A percentile compares a stretch with the other conserved stretches of the same genome.
phyloP scores from a whole-genome alignment of 208 protist species.

The Trypanosoma platydactyli region DNA sequence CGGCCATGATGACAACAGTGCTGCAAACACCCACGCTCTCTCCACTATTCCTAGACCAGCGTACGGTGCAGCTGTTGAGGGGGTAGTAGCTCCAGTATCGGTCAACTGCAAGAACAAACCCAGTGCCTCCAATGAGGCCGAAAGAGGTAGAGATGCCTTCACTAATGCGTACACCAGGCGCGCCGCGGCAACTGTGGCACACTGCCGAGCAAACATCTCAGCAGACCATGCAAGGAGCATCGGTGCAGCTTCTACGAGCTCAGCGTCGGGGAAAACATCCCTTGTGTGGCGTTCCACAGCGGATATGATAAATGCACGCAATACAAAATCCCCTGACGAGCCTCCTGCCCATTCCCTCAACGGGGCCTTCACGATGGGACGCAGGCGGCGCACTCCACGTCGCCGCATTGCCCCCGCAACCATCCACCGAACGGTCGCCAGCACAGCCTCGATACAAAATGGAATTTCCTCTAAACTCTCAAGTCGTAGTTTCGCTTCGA shows the following conservation, averaged over 20 bases:
- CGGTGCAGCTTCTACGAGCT: slow-evolving; percentile 18
- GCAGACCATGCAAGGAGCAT: slow-evolving; percentile 33
- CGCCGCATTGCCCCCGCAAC: slow-evolving; percentile 23
- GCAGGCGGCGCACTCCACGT: slow-evolving; percentile 1
- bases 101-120: slow-evolving; percentile 22
- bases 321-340: background rate
- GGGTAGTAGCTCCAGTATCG: background rate
- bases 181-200: slow-evolving; percentile 6
- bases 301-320: slow-evolving; percentile 19
- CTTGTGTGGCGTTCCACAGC: slow-evolving; percentile 14
- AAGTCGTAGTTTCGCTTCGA: slow-evolving; percentile 27
- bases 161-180: slow-evolving; percentile 19
- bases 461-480: background rate
- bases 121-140: slow-evolving; percentile 22
- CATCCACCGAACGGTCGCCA: slow-evolving; percentile 22
- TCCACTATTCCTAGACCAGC: background rate
- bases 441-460: slow-evolving; percentile 13
- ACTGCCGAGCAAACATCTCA: slow-evolving; percentile 14
- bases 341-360: slow-evolving; percentile 1
- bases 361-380: slow-evolving; percentile 1
- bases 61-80: background rate
- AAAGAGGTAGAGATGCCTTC: slow-evolving; percentile 1
- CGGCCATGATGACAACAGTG: slow-evolving; percentile 20
- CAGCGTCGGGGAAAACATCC: background rate
- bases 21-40: slow-evolving; percentile 27